Base-by-base conservation (phyloP, 116 monocot species). In the Phalaenopsis hybrid region DNA sequence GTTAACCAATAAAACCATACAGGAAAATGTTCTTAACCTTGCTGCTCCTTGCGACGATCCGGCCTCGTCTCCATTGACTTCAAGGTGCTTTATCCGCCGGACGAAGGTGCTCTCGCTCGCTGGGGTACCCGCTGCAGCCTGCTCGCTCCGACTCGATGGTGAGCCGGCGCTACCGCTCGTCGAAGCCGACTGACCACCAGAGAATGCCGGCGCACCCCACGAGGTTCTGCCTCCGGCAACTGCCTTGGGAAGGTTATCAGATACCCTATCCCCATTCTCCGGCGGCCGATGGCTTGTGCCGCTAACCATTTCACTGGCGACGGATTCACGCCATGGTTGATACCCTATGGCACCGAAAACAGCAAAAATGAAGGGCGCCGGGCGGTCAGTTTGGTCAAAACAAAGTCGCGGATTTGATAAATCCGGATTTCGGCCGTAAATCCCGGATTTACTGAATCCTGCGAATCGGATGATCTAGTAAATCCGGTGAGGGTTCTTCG, bases 141-240 rank as follows among this genome's bases (percentile, higher is more conserved):
- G 51, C 51, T 82, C 87, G 61, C 85, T 80, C 16, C 85, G 77
- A 57, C 76, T 69, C 33, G 86, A 83, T 21, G 86, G 86, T 4
- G 86, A 86, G 20, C 82, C 81, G 43, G 77, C 81, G 69, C 82
- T 80, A 16, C 85, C 82, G 70, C 85, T 85, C 23, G 82, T 84
- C 9, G 87, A 84, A 20, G 84, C 84, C 25, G 87, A 84, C n/a
- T 81, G 84, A 44, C 85, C 77, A 48, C 82, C 82, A 33, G 85
- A 82, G 79, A 84, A 67, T 48, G 76, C 77, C 68, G 87, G 76
- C 20, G 84, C 57, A 16, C 46, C 75, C 83, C 77, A 81, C 58
- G 83, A 81, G 21, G 34, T 77, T 3, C 46, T 75, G 20, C 75
- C 46, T 75, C 28, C 45, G 34, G 78, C 44, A 31, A 33, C 49